phyloP scores from a whole-genome alignment of 768 basidiomycete species.

The Amanita pallidorosea region DNA sequence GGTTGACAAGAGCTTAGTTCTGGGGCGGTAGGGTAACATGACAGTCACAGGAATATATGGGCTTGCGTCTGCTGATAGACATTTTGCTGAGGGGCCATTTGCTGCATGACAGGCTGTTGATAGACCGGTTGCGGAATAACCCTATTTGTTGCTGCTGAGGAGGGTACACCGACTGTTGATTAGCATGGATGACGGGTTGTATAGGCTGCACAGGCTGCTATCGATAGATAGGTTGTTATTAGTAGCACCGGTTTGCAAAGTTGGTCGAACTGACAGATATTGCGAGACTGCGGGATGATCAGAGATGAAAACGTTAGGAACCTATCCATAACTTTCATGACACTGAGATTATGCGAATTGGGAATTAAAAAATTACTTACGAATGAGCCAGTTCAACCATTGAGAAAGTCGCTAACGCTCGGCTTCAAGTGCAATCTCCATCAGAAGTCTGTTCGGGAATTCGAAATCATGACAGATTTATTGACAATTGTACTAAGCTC shows the following conservation, averaged over 20 bases:
- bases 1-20: no score
- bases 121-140: no score
- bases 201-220: no score
- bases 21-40: no score
- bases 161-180: neutral
- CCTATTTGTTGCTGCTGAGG: neutral
- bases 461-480: neutral
- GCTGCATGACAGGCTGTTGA: neutral
- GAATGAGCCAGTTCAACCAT: slow-evolving; percentile 31
- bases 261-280: slow-evolving; percentile 24
- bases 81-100: neutral
- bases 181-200: neutral
- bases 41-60: no score
- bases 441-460: neutral
- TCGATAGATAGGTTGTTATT: neutral
- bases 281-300: slow-evolving; percentile 16
- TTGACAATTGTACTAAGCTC: neutral
- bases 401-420: slow-evolving; percentile 32
- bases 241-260: slow-evolving; percentile 13
- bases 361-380: slow-evolving; percentile 18
- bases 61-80: no score
- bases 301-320: slow-evolving; percentile 17
- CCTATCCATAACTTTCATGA: slow-evolving; percentile 25
- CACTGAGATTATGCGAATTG: neutral
- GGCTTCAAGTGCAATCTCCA: slow-evolving; percentile 23